Evolutionary conservation across 106 monocot genomes (phyloP), one percentile per base, ranked within the genome.

Genomic region (Platanthera zijinensis): DNA sequence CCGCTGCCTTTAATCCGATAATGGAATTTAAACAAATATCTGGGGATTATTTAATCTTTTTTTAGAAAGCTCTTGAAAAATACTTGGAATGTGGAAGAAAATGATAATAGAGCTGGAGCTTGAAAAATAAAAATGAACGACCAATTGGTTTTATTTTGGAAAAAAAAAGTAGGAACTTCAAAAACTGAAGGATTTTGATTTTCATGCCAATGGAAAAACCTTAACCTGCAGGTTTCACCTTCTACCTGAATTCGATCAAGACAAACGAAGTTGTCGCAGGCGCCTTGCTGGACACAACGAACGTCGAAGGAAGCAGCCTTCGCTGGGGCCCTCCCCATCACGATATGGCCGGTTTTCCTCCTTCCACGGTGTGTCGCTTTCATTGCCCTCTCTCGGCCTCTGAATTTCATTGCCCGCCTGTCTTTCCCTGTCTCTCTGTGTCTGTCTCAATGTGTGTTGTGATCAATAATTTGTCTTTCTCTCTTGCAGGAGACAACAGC

Each of bases 321-420:
- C 86, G 39, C 39, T 39, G 8, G 87, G 78, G 13, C 80, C 89
- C 6, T 74, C 91, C 11, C 73, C 89, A 21, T 81, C 95, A 15
- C 86, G 83, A 48, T 89, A 73, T 48, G 84, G 84, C 6, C 85
- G 79, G 17, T 57, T 86, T 2, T 66, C 94, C 49, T 84, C 90
- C 47, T 73, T 89, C 54, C 83, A 84, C 69, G 89, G 94, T 94
- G 94, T 94, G 13, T 68, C 52, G 25, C 52, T 73, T 25, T 73
- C 14, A 21, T 11, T 28, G 52, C 9, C 3, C 50, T 73, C n/a
- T 52, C 7, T 66, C 10, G 25, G 25, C 25, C 25, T 25, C 0
- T 25, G 25, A 25, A 30, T 51, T 25, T 10, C 39, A 22, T 0
- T 73, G 19, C 22, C 11, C 14, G 0, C 11, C 73, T 18, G 3